A percentile compares a stretch with the other conserved stretches of the same genome.
Conservation (phyloP, 768 basidiomycete species). For the Rubroboletus pulcherrimus region DNA sequence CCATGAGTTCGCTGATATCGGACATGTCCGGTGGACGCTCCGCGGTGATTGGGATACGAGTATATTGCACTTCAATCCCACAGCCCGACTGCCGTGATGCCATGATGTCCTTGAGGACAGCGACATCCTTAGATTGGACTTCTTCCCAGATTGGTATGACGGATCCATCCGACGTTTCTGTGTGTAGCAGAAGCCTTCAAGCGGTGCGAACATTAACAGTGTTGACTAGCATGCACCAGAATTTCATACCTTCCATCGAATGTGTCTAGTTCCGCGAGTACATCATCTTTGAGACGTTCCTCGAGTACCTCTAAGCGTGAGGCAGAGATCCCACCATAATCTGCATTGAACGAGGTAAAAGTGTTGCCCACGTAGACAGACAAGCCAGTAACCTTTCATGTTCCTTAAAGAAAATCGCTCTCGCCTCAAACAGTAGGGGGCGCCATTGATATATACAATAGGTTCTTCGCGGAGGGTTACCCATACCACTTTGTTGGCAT, state of each 20-base stretch:
- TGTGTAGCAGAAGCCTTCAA: slow-evolving; percentile 76
- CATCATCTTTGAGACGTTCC: slow-evolving; percentile 84
- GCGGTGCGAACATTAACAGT: neutral
- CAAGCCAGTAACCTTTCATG: slow-evolving; percentile 67
- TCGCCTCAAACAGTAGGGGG: slow-evolving; percentile 84
- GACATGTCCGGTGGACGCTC: slow-evolving; percentile 76
- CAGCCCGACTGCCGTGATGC: slow-evolving; percentile 41
- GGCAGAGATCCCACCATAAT: slow-evolving; percentile 94
- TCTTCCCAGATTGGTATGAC: slow-evolving; percentile 96
- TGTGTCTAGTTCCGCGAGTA: slow-evolving; percentile 72
- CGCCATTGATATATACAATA: slow-evolving; percentile 88
- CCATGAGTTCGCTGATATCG: slow-evolving; percentile 73
- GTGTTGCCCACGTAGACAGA: neutral
- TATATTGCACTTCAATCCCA: slow-evolving; percentile 69
- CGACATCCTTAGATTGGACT: slow-evolving; percentile 64
- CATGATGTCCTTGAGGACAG: slow-evolving; percentile 89
- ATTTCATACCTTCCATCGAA: slow-evolving; percentile 76
- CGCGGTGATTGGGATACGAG: slow-evolving; percentile 89
- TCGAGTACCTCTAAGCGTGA: slow-evolving; percentile 87
- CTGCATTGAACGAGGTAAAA: slow-evolving; percentile 35
- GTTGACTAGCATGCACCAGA: neutral
- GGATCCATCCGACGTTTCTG: slow-evolving; percentile 81
- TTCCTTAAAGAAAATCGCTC: slow-evolving; percentile 87
- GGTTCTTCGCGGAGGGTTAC: slow-evolving; percentile 92
- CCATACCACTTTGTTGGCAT: slow-evolving; percentile 72